A percentile compares a stretch with the other conserved stretches of the same genome.
Conservation (phyloP, 208 protist species). For the Leishmania guyanensis region DNA sequence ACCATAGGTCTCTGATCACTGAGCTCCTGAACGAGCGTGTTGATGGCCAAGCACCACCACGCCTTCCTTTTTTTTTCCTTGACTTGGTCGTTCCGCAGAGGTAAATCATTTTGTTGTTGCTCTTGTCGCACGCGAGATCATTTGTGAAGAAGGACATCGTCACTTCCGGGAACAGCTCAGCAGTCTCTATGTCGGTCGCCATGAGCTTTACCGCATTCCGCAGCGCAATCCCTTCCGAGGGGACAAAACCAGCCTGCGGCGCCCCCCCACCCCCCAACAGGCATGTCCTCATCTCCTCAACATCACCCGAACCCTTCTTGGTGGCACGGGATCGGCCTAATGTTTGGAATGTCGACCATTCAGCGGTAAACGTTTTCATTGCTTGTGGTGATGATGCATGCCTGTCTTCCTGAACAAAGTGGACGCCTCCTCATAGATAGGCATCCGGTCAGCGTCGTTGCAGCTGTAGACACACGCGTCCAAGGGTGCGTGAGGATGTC, state of each 20-base stretch:
- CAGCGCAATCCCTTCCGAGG: constrained; percentile 71
- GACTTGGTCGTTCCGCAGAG: constrained; percentile 95
- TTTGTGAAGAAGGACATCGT: constrained; percentile 89
- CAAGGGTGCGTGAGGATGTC: too few relatives aligned
- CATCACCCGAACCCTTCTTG: constrained; percentile 34
- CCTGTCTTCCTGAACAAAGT: too few relatives aligned
- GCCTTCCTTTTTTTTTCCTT: constrained; percentile 75
- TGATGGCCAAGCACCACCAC: constrained; percentile 94
- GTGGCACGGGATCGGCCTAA: not conserved
- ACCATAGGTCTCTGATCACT: constrained; percentile 92
- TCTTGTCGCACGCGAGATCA: constrained; percentile 84
- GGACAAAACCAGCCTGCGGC: constrained; percentile 41
- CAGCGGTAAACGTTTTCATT: too few relatives aligned
- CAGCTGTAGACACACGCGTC: too few relatives aligned
- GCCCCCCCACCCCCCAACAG: constrained; percentile 34
- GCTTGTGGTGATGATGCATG: too few relatives aligned
- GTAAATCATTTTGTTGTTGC: constrained; percentile 97
- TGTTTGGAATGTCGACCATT: not conserved
- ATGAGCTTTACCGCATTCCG: constrained; percentile 95
- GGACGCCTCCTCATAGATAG: too few relatives aligned
- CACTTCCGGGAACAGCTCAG: constrained; percentile 92
- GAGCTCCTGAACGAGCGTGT: constrained; percentile 96
- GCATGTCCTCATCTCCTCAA: constrained; percentile 42
- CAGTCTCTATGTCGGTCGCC: constrained; percentile 96
- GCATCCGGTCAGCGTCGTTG: too few relatives aligned